Base-by-base conservation (phyloP, 257 asterid species). In the Jaltomata sinuosa region DNA sequence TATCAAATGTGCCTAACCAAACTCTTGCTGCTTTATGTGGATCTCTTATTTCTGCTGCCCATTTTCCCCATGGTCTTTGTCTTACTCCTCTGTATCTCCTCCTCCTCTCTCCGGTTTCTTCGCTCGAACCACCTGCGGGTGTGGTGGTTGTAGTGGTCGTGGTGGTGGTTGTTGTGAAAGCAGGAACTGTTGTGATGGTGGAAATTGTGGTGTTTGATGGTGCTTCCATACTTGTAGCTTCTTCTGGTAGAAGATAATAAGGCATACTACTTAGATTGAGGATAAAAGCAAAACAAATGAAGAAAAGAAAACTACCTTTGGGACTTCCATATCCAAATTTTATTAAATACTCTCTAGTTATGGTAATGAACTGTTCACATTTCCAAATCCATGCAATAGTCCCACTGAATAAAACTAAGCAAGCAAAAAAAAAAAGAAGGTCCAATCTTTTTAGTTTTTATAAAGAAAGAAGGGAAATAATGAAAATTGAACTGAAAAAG, bases 71-170 rank as follows among this genome's bases (percentile, higher is more conserved):
- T 16, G 87, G 91, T 61, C 90, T 82, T 80, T 87, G 91, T 64
- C 91, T 85, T 22, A 87, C 90, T 57, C 91, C 91, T 74, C 91
- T 87, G 83, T 85, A 89, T 80, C 71, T 78, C 71, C 86, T 83
- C 50, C 85, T 85, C 50, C 92, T 89, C 79, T 94, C 95, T 8
- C 94, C 94, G 16, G 86, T 42, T 77, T 89, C 97, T 59, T 89
- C 92, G 29, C 50, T 11, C 21, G 61, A 15, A 80, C 71, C 80
- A 2, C 14, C 22, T 1, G 54, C 61, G 16, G 78, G 1, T 50
- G 49, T 0, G 3, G 52, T 1, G 8, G 90, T 68, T 31, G 86
- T 81, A 3, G 79, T 19, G 8, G 34, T 18, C 1, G 61, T 29
- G 27, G 49, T 36, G 27, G 18, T 55, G 52, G 87, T 1, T 57